These are phyloP conservation scores for Kurtzmaniella natalensis DNA, from an alignment of 1,139 yeast genomes.

Conservation along the genomic window DNA sequence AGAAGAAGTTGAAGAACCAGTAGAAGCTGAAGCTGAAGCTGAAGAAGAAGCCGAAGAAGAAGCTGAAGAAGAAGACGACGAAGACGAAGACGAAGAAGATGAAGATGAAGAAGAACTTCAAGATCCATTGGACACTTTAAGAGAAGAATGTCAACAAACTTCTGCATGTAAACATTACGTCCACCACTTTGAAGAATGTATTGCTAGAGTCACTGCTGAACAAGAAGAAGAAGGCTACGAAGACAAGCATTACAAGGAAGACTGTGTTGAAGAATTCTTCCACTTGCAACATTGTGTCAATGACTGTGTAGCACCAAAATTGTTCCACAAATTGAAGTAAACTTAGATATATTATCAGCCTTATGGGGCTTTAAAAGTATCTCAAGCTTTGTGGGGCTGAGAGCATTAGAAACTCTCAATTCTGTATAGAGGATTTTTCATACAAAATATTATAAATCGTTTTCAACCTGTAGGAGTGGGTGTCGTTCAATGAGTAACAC, in stretches of 20 bases:
- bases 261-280: constrained; percentile 97
- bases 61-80: constrained; percentile 64
- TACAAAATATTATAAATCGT: constrained; percentile 1
- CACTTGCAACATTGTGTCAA: constrained; percentile 92
- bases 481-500: no score
- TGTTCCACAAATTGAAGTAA: constrained; percentile 82
- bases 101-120: constrained; percentile 72
- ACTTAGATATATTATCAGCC: constrained; percentile 8
- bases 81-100: constrained; percentile 69
- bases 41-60: constrained; percentile 44
- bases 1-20: constrained; percentile 23
- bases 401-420: constrained; percentile 1
- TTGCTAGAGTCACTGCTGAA: constrained; percentile 87
- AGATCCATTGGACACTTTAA: constrained; percentile 66
- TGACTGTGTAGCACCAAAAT: constrained; percentile 88
- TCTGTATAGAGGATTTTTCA: constrained; percentile 2
- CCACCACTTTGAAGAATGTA: constrained; percentile 94
- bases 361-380: no score
- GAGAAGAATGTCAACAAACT: constrained; percentile 63
- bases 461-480: no score
- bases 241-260: constrained; percentile 81
- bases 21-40: constrained; percentile 34
- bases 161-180: constrained; percentile 68
- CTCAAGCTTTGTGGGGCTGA: background rate
- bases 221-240: constrained; percentile 81